Evolutionary conservation across 164 flowering plant species (phyloP).

Genomic region (Magnolia sinica): DNA sequence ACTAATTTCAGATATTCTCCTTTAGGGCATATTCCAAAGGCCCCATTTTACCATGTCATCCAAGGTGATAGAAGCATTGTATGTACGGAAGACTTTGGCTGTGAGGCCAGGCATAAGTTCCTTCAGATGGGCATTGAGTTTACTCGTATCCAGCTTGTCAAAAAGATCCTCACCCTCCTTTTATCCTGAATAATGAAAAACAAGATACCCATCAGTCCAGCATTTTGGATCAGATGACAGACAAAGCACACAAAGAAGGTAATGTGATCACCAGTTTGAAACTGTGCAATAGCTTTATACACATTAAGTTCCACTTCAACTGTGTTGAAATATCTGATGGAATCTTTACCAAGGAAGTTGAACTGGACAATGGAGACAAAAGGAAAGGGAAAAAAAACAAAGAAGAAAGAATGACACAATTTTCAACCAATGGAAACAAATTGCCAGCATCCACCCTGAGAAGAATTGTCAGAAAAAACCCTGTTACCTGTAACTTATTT

Average conservation of each 20-base stretch:
- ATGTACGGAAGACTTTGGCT: slow-evolving; percentile 99
- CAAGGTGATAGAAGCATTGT: slow-evolving; percentile 95
- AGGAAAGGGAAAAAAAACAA: neutral
- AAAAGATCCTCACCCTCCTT: slow-evolving; percentile 72
- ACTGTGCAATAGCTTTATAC: slow-evolving; percentile 79
- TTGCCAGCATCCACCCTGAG: neutral
- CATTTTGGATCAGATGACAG: neutral
- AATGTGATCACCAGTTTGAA: slow-evolving; percentile 55
- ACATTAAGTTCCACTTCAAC: slow-evolving; percentile 85
- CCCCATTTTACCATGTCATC: slow-evolving; percentile 67
- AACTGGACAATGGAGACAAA: slow-evolving; percentile 45
- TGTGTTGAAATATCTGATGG: slow-evolving; percentile 77
- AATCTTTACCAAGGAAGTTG: slow-evolving; percentile 99
- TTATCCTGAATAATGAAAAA: slow-evolving; percentile 54
- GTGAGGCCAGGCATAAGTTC: slow-evolving; percentile 99
- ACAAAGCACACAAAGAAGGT: neutral
- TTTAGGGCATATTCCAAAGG: neutral
- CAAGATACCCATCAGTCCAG: neutral
- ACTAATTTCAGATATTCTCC: neutral
- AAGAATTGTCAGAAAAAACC: neutral
- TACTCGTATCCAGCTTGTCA: slow-evolving; percentile 84
- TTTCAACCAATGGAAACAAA: neutral
- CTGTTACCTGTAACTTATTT: slow-evolving; percentile 63
- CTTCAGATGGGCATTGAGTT: slow-evolving; percentile 93
- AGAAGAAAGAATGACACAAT: slow-evolving; percentile 5